These are phyloP conservation scores for Solanum arcanum DNA, from an alignment of 257 asterid species.

Conservation along the genomic window DNA sequence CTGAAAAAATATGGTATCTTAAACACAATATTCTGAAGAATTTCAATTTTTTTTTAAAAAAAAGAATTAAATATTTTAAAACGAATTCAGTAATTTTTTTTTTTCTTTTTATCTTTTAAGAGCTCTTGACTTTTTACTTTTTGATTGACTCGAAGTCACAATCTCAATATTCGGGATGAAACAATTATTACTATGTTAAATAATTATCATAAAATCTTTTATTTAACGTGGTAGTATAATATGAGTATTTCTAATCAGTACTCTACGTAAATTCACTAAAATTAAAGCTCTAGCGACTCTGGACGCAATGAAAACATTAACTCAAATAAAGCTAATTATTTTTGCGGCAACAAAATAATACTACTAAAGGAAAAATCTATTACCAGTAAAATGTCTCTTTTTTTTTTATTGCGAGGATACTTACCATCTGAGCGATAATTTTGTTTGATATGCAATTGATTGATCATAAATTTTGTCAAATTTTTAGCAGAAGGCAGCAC, in stretches of 20 bases:
- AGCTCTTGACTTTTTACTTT: background rate
- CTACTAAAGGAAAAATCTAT: no score
- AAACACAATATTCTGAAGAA: background rate
- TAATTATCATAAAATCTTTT: no score
- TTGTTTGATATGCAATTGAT: background rate
- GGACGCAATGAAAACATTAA: fast-evolving
- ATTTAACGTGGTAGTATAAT: no score
- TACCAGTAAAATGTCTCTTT: no score
- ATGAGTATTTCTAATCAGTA: background rate
- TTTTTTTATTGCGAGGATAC: background rate
- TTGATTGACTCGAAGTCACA: no score
- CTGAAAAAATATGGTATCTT: background rate
- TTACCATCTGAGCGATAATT: background rate
- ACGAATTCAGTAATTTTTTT: background rate
- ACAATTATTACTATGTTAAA: no score
- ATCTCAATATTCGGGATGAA: fast-evolving
- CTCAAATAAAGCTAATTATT: background rate
- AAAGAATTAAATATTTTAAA: no score
- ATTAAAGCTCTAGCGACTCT: fast-evolving
- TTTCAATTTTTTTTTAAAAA: background rate
- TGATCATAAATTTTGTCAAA: background rate
- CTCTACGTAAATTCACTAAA: background rate
- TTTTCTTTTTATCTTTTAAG: background rate
- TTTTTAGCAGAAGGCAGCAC: constrained; percentile 31
- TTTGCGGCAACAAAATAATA: background rate